Conservation (phyloP, 2,329 filamentous ascomycete genomes). For the Stachybotrys chartarum region DNA sequence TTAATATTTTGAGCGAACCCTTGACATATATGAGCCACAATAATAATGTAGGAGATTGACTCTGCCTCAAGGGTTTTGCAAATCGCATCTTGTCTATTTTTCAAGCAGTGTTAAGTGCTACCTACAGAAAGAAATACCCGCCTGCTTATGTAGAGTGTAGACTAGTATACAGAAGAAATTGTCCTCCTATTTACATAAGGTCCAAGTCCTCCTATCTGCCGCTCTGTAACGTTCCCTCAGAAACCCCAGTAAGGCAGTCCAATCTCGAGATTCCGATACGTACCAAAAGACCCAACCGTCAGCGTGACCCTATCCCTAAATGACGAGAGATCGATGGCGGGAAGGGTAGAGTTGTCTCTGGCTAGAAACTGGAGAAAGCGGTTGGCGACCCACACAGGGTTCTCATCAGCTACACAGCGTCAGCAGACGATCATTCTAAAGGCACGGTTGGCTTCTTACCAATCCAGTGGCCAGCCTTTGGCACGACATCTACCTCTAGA, state of each 20-base stretch:
- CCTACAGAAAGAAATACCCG: too few relatives aligned
- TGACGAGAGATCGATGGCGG: slow-evolving; percentile 8
- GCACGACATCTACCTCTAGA: slow-evolving; percentile 12
- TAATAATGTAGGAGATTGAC: too few relatives aligned
- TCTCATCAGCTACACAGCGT: slow-evolving; percentile 13
- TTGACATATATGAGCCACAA: too few relatives aligned
- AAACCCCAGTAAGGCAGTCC: neutral
- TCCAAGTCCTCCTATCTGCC: too few relatives aligned
- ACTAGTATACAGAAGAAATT: too few relatives aligned
- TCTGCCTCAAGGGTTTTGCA: too few relatives aligned
- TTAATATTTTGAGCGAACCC: too few relatives aligned
- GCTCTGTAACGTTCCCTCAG: too few relatives aligned
- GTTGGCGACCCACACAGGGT: slow-evolving; percentile 11
- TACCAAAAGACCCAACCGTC: slow-evolving; percentile 10
- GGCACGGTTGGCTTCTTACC: slow-evolving; percentile 8
- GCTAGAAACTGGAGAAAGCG: slow-evolving; percentile 12
- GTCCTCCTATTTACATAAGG: too few relatives aligned
- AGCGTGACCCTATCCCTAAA: slow-evolving; percentile 11
- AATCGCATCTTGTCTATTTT: too few relatives aligned
- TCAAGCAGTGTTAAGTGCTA: too few relatives aligned
- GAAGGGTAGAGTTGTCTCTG: slow-evolving; percentile 1
- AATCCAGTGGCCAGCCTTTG: slow-evolving; percentile 19
- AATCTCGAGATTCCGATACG: slow-evolving; percentile 3
- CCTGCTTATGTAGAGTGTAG: too few relatives aligned
- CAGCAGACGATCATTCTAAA: neutral